phyloP scores from a whole-genome alignment of 139 green algal genomes.

The Coelastrella sp. region DNA sequence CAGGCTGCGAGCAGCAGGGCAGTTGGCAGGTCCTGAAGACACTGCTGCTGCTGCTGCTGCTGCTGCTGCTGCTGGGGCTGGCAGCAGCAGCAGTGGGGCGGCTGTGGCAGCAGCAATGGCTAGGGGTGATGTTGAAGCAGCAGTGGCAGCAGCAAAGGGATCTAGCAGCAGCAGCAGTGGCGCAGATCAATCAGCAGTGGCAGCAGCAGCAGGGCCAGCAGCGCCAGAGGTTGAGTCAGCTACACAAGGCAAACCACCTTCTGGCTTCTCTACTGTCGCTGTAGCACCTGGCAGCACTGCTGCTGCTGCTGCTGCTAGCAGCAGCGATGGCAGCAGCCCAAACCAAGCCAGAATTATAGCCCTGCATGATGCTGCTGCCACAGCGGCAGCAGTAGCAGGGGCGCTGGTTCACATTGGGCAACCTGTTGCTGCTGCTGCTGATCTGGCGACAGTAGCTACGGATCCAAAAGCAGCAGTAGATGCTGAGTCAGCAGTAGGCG shows the following conservation, averaged over 20 bases:
- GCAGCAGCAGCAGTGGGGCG: not conserved
- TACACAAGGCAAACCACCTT: not conserved
- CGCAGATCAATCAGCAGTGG: not conserved
- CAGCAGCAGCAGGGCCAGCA: not conserved
- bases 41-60: conserved; percentile 10
- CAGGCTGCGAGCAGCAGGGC: not conserved
- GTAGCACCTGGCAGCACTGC: not conserved
- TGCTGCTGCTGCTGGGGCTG: not conserved
- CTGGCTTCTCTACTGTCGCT: not conserved
- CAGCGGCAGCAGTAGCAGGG: conserved; percentile 3
- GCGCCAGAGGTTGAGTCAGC: not conserved
- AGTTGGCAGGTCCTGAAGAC: not conserved
- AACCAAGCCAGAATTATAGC: not conserved
- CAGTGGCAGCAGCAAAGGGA: conserved; percentile 6
- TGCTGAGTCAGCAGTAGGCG: not conserved
- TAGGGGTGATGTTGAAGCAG: not conserved
- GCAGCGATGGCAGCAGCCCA: not conserved
- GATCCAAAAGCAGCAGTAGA: conserved; percentile 4
- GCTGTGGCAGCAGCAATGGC: not conserved
- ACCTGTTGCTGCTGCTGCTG: not conserved
- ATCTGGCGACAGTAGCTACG: not conserved
- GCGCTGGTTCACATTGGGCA: not conserved
- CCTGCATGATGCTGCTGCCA: not conserved
- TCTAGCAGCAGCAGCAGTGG: not conserved
- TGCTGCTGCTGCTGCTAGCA: not conserved